Base-by-base conservation (phyloP, 306 rosid species). In the Vigna nakashimae region DNA sequence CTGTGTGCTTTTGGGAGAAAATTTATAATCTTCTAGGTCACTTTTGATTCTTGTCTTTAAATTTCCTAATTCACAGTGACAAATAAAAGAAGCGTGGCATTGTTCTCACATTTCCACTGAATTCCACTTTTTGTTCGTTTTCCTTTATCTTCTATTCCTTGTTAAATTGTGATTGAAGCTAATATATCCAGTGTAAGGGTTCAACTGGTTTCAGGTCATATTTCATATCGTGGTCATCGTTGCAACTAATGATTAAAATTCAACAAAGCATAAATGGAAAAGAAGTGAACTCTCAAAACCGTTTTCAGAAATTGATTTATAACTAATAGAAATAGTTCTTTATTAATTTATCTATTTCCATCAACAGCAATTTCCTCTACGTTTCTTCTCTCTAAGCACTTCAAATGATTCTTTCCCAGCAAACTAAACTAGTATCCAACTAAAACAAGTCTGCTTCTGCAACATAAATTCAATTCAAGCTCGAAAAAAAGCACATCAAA, bases 391-490 rank as follows among this genome's bases (percentile, higher is more conserved):
- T 13, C 2, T 5, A 26, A 26, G 68, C 43, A 50, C 36, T 68
- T 15, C 10, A 34, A 50, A 67, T 26, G 38, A 73, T 43, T 65
- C 6, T 66, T 74, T 68, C 45, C 9, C 0, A 46, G 52, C 42
- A 28, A 26, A 66, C n/a, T 34, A 32, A 14, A 65, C 34, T 56
- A 46, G 17, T 38, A 69, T 38, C 69, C 26, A 66, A 67, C 55
- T 4, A 65, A 49, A n/a, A 36, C 11, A 62, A 52, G 34, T 46
- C 58, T 49, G 22, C 50, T 76, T 71, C 65, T 26, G 12, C 43
- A 69, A 13, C 60, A 11, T 0, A 43, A 43, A 56, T 77, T 43
- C 43, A 77, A 73, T 68, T 38, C 69, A 73, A 43, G 16, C 52
- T 77, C 15, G 6, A 17, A 64, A 38, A 66, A 20, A 0, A 2